A percentile compares a stretch with the other conserved stretches of the same genome.
phyloP scores from a whole-genome alignment of 163 green algal genomes.

The Scenedesmus sp. region DNA sequence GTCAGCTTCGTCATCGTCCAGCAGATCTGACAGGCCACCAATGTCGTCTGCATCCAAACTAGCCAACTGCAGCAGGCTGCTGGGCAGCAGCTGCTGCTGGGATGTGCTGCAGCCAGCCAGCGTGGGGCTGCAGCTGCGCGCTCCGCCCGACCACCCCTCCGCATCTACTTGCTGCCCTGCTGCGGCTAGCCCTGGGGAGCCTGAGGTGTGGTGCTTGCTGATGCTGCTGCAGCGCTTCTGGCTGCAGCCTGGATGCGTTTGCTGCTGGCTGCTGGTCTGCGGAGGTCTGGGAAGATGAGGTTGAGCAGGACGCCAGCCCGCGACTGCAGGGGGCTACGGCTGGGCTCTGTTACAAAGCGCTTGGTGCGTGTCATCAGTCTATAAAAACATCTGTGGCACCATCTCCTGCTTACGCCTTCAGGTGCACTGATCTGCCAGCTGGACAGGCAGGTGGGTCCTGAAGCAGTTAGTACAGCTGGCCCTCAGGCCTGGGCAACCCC shows the following conservation, averaged over 20 bases:
- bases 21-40: background rate
- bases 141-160: background rate
- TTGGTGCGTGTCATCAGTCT: background rate
- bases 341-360: slow-evolving; percentile 10
- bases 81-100: background rate
- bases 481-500: background rate
- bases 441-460: background rate
- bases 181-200: background rate
- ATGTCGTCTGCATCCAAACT: slow-evolving; percentile 11
- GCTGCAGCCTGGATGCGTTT: background rate
- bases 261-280: background rate
- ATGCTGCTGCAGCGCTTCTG: background rate
- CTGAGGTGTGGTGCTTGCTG: background rate
- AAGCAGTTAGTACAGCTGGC: background rate
- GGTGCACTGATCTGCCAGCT: background rate
- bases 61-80: background rate
- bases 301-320: background rate
- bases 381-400: background rate
- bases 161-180: background rate
- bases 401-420: background rate
- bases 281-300: slow-evolving; percentile 1
- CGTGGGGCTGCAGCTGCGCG: background rate
- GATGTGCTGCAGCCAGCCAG: background rate
- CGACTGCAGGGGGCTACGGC: background rate
- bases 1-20: background rate